Percentiles rank a stretch among this genome's conserved stretches.
phyloP scores from a whole-genome alignment of 495 filamentous ascomycete species.

The Apiosordaria backusii region DNA sequence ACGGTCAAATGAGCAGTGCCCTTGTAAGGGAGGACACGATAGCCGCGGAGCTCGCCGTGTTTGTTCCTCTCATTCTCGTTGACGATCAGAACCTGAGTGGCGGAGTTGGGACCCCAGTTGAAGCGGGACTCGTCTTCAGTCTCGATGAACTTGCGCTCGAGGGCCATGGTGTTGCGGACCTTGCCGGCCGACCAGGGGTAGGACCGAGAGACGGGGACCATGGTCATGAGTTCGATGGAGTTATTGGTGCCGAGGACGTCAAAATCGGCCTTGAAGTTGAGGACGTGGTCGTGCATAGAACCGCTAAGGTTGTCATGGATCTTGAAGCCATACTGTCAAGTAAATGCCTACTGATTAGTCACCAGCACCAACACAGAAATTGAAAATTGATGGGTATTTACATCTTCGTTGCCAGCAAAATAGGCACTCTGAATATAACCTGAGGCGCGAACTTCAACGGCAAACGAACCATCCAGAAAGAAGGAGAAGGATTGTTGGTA shows the following conservation, averaged over 20 bases:
- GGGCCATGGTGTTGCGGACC: slow-evolving; percentile 53
- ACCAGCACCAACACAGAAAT: too few species aligned
- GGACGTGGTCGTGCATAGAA: slow-evolving; percentile 59
- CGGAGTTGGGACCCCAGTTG: slow-evolving; percentile 50
- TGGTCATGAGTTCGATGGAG: slow-evolving; percentile 41
- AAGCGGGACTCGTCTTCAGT: slow-evolving; percentile 48
- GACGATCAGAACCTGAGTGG: slow-evolving; percentile 48
- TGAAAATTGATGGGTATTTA: too few species aligned
- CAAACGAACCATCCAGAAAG: slow-evolving; percentile 51
- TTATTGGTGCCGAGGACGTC: slow-evolving; percentile 52
- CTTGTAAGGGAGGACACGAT: slow-evolving; percentile 43
- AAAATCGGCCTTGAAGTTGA: slow-evolving; percentile 58
- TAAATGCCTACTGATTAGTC: too few species aligned
- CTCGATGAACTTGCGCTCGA: slow-evolving; percentile 43
- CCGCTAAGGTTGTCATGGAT: slow-evolving; percentile 51
- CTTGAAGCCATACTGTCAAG: slow-evolving; percentile 57
- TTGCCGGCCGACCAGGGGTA: slow-evolving; percentile 47
- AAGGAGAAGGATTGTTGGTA: slow-evolving; percentile 40
- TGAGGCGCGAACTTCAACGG: slow-evolving; percentile 52
- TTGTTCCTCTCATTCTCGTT: slow-evolving; percentile 51
- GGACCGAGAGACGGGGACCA: slow-evolving; percentile 36
- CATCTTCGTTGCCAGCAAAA: slow-evolving; percentile 49
- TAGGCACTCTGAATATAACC: slow-evolving; percentile 55
- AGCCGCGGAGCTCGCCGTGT: slow-evolving; percentile 55
- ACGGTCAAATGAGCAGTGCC: slow-evolving; percentile 46